Evolutionary conservation across 768 basidiomycete species (phyloP), one percentile per base, ranked within the genome.

Genomic region (Lentinula detonsa): DNA sequence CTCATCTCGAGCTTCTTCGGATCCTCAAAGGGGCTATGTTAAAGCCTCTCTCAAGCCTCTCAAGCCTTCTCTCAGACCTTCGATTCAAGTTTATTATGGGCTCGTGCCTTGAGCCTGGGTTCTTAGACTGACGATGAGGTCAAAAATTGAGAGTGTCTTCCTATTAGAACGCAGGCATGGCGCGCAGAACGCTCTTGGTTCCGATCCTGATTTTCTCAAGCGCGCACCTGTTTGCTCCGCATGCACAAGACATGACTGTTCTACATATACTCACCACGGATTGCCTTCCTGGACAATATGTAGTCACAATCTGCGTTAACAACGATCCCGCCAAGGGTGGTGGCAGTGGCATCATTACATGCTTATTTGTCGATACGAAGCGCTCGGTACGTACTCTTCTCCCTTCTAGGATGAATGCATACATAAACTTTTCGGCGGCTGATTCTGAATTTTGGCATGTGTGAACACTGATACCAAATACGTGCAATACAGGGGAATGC

Each of bases 1-100:
- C 53, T 39, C 53, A 54, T 10, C 34, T 54, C 21, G 46, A 54
- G 34, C 37, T 39, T 54, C 53, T 54, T 54, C 53, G 53, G 53
- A 54, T 23, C 8, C 53, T 40, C 35, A 39, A 54, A 54, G 53
- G 18, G 53, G 35, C 35, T 54, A 54, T 54, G 23, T 33, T 39
- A 39, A 54, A 39, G 46, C 42, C 42, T 43, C 42, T 43, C 31
- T 34, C 28, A 52, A 52, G 34, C 53, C 34, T 54, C 35, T 54
- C 35, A 40, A 39, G 53, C 18, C 37, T 34, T 39, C 53, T 54
- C 40, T 23, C n/a, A 54, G 53, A 40, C 51, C 15, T 53, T 50
- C 31, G 21, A 50, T 50, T 15, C 49, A 23, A 18, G 50, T 35
- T 34, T 34, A 31, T 35, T 5, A n/a, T 54, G 35, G 18, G 37